phyloP scores from a whole-genome alignment of 1,139 yeast species.

The Geotrichum klebahnii region DNA sequence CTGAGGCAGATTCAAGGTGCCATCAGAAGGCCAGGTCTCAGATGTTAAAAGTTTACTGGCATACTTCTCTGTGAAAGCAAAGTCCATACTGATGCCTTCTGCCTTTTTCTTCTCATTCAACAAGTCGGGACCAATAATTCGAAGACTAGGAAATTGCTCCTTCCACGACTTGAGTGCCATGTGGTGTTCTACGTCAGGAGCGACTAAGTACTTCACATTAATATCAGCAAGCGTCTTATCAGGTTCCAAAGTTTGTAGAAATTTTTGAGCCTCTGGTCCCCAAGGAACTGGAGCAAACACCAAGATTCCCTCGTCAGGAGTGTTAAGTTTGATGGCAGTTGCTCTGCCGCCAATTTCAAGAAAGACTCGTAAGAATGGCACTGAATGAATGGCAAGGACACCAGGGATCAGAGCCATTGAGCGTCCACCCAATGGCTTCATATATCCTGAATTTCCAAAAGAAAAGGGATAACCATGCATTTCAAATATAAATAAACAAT shows the following conservation, averaged over 20 bases:
- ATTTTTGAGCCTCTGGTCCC: slow-evolving; percentile 43
- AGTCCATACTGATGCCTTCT: slow-evolving; percentile 40
- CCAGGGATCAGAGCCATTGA: slow-evolving; percentile 46
- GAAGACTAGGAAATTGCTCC: slow-evolving; percentile 46
- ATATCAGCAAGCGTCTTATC: slow-evolving; percentile 39
- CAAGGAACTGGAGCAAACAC: slow-evolving; percentile 64
- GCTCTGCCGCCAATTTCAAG: slow-evolving; percentile 60
- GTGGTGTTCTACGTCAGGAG: slow-evolving; percentile 38
- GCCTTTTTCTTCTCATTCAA: slow-evolving; percentile 38
- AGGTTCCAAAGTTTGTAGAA: slow-evolving; percentile 42
- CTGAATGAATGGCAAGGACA: slow-evolving; percentile 48
- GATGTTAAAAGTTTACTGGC: slow-evolving; percentile 15
- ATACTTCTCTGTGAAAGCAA: slow-evolving; percentile 32
- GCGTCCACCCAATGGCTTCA: slow-evolving; percentile 42
- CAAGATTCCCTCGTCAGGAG: slow-evolving; percentile 34
- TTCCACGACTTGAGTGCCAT: slow-evolving; percentile 47
- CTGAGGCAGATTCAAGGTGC: slow-evolving; percentile 26
- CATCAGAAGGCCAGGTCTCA: slow-evolving; percentile 25
- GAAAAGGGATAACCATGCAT: slow-evolving; percentile 22
- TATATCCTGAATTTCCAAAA: slow-evolving; percentile 21
- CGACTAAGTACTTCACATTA: slow-evolving; percentile 35
- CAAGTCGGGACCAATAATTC: slow-evolving; percentile 49
- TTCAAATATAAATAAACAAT: neutral
- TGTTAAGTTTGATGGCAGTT: slow-evolving; percentile 44
- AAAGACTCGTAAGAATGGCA: slow-evolving; percentile 26